phyloP scores from a whole-genome alignment of 2,329 filamentous ascomycete species.

The Phaeosphaeriaceae sp. region DNA sequence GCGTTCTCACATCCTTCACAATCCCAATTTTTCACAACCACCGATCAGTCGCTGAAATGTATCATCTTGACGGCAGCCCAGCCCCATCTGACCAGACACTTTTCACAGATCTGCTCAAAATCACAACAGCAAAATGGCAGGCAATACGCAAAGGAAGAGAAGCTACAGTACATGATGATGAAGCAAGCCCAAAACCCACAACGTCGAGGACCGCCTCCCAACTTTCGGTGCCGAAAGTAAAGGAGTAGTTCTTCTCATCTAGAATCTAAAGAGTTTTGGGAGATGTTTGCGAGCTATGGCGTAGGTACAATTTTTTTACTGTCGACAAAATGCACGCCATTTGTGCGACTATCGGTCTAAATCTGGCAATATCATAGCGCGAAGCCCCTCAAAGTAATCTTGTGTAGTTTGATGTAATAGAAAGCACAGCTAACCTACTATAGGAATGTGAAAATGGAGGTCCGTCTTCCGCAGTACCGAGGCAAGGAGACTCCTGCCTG shows the following conservation, averaged over 20 bases:
- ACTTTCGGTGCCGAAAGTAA: slow-evolving; percentile 46
- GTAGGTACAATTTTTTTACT: no score
- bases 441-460: no score
- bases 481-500: no score
- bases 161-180: slow-evolving; percentile 3
- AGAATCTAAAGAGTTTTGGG: background rate
- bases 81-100: slow-evolving; percentile 24
- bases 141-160: slow-evolving; percentile 19
- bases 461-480: no score
- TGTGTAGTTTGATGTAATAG: no score
- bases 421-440: no score
- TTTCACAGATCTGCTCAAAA: slow-evolving; percentile 27
- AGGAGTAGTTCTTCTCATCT: slow-evolving; percentile 21
- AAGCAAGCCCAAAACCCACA: slow-evolving; percentile 30
- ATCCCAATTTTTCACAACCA: background rate
- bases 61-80: slow-evolving; percentile 33
- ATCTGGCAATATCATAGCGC: no score
- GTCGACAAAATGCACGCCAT: no score
- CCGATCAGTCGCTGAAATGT: slow-evolving; percentile 19
- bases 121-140: slow-evolving; percentile 29
- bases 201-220: slow-evolving; percentile 44
- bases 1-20: background rate
- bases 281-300: no score
- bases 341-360: no score
- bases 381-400: no score